Evolutionary conservation across 345 rosid species (phyloP), one percentile per base, ranked within the genome.

Genomic region (Anacardium occidentale): DNA sequence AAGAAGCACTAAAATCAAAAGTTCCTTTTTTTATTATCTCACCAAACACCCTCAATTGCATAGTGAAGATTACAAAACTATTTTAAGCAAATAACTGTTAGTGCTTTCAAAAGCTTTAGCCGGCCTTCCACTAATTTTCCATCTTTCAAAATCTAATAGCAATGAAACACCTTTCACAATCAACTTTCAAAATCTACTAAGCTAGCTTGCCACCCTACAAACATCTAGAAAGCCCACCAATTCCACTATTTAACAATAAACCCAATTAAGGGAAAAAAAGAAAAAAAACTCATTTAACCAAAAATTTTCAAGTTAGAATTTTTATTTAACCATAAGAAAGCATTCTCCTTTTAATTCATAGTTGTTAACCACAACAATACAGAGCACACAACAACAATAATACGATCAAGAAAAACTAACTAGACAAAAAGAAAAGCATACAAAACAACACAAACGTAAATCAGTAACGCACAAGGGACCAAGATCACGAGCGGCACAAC

Each of bases 401-500:
- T 7, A 37, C 42, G 42, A 37, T 0, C 40, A 37, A 37, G 8
- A 37, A 37, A 59, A 47, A 24, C 22, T 47, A 12, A 40, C 18
- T 32, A 29, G 9, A 63, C 82, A 89, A 7, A 86, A 83, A 75
- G 90, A 64, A 94, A 94, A 62, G 96, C 91, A 71, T 87, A 90
- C 54, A 90, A 55, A 75, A 87, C 86, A 52, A 86, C 62, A 24
- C 74, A 82, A 53, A 84, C 85, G 76, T 89, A 91, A 62, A 85
- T 77, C 58, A 90, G 59, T 17, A 94, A 77, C 1, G 83, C 94
- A 52, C 62, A 12, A 13, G 94, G 94, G 14, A 88, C 93, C 72
- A 94, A 70, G 50, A 88, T 82, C 77, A 92, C 81, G 17, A 92
- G 89, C 2, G 98, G 97, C 73, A 88, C 86, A 24, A 90, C 66